phyloP scores from a whole-genome alignment of 106 monocot species.

The Dendrobium huoshanense region DNA sequence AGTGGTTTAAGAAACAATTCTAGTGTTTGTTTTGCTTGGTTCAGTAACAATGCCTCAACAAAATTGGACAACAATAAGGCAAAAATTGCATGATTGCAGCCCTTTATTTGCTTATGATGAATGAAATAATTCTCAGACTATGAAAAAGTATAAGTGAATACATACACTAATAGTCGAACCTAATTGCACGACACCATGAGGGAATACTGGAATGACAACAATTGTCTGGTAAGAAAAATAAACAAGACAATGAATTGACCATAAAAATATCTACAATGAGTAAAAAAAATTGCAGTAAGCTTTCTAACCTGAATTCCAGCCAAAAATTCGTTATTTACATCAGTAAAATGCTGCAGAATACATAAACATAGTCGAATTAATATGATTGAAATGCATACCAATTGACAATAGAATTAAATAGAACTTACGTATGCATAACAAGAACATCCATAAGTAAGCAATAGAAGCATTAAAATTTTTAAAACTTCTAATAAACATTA shows the following conservation, averaged over 20 bases:
- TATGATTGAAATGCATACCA: not conserved
- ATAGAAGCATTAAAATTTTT: too few species aligned
- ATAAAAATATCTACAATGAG: not conserved
- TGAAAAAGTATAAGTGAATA: not conserved
- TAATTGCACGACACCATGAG: slow-evolving; percentile 71
- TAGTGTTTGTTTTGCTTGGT: not conserved
- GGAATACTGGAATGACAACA: slow-evolving; percentile 63
- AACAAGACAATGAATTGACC: not conserved
- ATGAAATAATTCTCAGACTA: not conserved
- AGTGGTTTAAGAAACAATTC: not conserved
- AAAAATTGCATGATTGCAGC: not conserved
- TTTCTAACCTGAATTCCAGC: slow-evolving; percentile 58
- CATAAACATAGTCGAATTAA: not conserved
- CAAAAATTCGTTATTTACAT: slow-evolving; percentile 45
- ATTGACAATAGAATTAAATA: not conserved
- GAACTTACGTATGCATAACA: not conserved
- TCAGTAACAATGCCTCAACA: not conserved
- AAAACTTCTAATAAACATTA: too few species aligned
- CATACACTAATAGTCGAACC: slow-evolving; percentile 69
- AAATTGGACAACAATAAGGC: not conserved
- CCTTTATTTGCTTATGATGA: not conserved
- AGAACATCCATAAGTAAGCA: not conserved
- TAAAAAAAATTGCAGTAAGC: not conserved
- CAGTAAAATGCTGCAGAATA: slow-evolving; percentile 34
- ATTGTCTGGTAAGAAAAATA: slow-evolving; percentile 38